Evolutionary conservation across 192 early-diverging fungal species (phyloP), one percentile per base, ranked within the genome.

Genomic region (Mortierella claussenii): DNA sequence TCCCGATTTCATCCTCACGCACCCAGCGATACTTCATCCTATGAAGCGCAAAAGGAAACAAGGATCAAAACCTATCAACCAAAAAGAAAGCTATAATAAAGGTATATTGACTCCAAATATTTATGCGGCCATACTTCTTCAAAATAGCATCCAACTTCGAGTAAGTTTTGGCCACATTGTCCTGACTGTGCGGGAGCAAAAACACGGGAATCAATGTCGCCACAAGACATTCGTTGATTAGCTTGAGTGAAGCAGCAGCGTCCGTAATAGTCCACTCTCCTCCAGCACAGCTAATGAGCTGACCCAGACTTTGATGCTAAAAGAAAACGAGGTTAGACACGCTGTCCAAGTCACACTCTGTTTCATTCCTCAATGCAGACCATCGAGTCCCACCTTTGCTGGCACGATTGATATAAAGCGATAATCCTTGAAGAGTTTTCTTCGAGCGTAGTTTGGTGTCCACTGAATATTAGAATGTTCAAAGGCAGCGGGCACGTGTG

Each of bases 11-110:
- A 12, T 67, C 73, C 26, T 76, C 73, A 13, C 59, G 27, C 4
- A 67, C 65, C 73, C 73, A 76, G 21, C 73, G 64, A 44, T 76
- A 76, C 0, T 47, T 44, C 73, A 76, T 62, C 47, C 73, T 76
- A 56, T 27, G n/a, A 15, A 20, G 27, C 27, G 7, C n/a, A 27
- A 13, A 31, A 45, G 21, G 18, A 13, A 28, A 26, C 36, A 23
- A 9, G 3, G 11, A 49, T 2, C 33, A 13, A 12, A 32, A n/a
- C 1, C 0, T 18, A 31, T 30, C 7, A 13, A 10, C 15, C n/a
- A n/a, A 30, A 53, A 17, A 21, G 50, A 1, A 6, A 32, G 10
- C 5, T 15, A 6, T 21, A 28, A 4, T 6, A 32, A 18, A n/a
- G n/a, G n/a, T n/a, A n/a, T n/a, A n/a, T n/a, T n/a, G n/a, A n/a